Percentiles rank a stretch among this genome's conserved stretches.
Evolutionary conservation across 768 basidiomycete genomes (phyloP).

Genomic region (Cystoderma amianthinum): DNA sequence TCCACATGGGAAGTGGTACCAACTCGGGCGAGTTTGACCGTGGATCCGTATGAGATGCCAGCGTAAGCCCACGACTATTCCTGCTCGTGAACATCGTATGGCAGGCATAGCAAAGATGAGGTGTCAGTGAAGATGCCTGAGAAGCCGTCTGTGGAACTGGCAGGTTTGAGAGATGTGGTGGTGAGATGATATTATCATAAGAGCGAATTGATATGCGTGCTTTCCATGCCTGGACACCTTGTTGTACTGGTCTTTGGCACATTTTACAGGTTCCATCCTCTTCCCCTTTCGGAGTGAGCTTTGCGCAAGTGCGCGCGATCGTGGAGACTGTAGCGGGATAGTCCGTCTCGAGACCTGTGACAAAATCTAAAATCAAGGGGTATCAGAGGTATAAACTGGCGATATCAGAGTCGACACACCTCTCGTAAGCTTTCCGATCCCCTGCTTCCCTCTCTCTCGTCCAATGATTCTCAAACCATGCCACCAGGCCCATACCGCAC

Average conservation of each 20-base stretch:
- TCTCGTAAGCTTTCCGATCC: conserved; percentile 63
- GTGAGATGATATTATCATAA: conserved; percentile 21
- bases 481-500: conserved; percentile 77
- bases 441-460: conserved; percentile 34
- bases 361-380: conserved; percentile 63
- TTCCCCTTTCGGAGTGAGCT: conserved; percentile 61
- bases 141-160: conserved; percentile 5
- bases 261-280: conserved; percentile 45
- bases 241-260: conserved; percentile 67
- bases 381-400: neutral
- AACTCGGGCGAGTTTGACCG: conserved; percentile 3
- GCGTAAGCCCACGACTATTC: conserved; percentile 44
- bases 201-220: conserved; percentile 65
- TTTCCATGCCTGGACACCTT: conserved; percentile 68
- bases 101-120: conserved; percentile 56
- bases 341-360: conserved; percentile 71
- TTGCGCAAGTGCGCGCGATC: conserved; percentile 73
- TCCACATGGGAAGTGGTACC: conserved; percentile 33
- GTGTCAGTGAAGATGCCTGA: conserved; percentile 17
- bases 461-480: conserved; percentile 39
- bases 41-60: conserved; percentile 15
- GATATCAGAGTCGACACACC: conserved; percentile 29
- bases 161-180: conserved; percentile 17
- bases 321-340: conserved; percentile 86
- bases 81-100: conserved; percentile 54